phyloP scores from a whole-genome alignment of 352 stramenopile genomes.

The Phytophthora parvispora region DNA sequence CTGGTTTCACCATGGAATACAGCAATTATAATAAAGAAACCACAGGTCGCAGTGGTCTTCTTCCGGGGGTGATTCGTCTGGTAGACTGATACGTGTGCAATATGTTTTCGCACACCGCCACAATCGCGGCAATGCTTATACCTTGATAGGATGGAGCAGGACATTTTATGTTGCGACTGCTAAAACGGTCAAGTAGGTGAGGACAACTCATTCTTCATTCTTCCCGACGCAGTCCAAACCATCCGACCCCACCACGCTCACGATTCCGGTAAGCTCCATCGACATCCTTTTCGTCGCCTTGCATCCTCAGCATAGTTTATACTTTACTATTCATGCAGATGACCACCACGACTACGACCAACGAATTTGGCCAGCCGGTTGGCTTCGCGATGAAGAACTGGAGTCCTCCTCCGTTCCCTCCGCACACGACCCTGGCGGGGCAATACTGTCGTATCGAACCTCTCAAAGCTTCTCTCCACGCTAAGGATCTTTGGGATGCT shows the following conservation, averaged over 20 bases:
- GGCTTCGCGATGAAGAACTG: constrained; percentile 13
- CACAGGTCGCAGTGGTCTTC: too few species aligned
- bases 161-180: neutral
- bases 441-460: constrained; percentile 21
- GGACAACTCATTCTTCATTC: neutral
- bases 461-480: constrained; percentile 3
- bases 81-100: too few species aligned
- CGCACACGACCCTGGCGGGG: constrained; percentile 5
- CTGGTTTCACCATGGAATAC: too few species aligned
- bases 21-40: too few species aligned
- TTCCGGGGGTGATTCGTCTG: too few species aligned
- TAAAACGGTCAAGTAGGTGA: neutral
- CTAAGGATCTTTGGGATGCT: constrained; percentile 18
- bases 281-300: neutral
- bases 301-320: neutral
- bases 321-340: neutral
- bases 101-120: too few species aligned
- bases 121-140: too few species aligned
- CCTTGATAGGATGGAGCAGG: too few species aligned
- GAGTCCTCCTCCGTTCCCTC: constrained; percentile 16
- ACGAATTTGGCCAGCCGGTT: neutral
- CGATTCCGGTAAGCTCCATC: neutral
- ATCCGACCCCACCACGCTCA: neutral
- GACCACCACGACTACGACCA: neutral
- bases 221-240: neutral